Conservation (phyloP, 805 yeast genomes). For the Maudiozyma barnettii region DNA sequence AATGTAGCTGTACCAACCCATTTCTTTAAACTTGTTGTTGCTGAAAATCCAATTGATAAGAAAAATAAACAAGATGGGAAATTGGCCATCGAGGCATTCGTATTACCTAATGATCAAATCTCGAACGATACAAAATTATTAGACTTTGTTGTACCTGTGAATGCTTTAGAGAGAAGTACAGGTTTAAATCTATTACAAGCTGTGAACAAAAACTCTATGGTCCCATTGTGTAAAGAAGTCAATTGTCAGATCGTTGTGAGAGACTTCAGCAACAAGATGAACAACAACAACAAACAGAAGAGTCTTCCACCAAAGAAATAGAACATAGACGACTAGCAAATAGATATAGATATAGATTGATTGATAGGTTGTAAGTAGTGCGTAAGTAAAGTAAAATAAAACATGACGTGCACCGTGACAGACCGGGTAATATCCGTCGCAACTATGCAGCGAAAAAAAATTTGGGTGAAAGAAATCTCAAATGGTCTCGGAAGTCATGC, state of each 20-base stretch:
- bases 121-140: conserved; percentile 61
- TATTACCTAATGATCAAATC: conserved; percentile 79
- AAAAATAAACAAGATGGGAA: conserved; percentile 20
- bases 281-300: neutral
- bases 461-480: too few species aligned
- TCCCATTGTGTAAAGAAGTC: conserved; percentile 69
- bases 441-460: too few species aligned
- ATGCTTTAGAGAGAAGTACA: conserved; percentile 77
- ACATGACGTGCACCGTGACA: too few species aligned
- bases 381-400: too few species aligned
- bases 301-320: neutral
- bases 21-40: conserved; percentile 83
- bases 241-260: conserved; percentile 72
- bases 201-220: conserved; percentile 47
- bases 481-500: too few species aligned
- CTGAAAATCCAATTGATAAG: conserved; percentile 46
- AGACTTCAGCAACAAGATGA: conserved; percentile 51
- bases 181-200: conserved; percentile 75
- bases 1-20: conserved; percentile 96
- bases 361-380: neutral
- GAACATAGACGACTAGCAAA: neutral
- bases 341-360: too few species aligned
- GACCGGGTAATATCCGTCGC: too few species aligned
- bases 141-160: conserved; percentile 77
- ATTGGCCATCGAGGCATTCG: conserved; percentile 83